A percentile compares a stretch with the other conserved stretches of the same genome.
Evolutionary conservation across 768 basidiomycete species (phyloP).

Genomic region (Aureoboletus auriporus): DNA sequence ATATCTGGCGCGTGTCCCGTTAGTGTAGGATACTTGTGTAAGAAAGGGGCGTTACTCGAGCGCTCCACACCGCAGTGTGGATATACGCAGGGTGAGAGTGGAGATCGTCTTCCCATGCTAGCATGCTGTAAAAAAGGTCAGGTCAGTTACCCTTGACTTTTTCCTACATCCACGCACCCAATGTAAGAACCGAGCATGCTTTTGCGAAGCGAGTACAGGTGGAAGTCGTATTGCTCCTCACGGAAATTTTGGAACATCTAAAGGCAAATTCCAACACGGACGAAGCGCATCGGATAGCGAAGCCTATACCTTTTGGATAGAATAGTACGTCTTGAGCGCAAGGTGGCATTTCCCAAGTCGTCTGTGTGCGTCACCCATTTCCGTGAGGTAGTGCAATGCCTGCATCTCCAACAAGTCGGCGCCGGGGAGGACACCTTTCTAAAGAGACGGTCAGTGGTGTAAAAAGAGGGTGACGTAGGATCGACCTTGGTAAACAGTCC

Average conservation of each 20-base stretch:
- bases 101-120: conserved; percentile 78
- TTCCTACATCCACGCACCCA: conserved; percentile 53
- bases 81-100: conserved; percentile 76
- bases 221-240: conserved; percentile 98
- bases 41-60: conserved; percentile 45
- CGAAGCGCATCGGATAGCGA: conserved; percentile 1
- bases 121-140: conserved; percentile 44
- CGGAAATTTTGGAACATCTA: conserved; percentile 84
- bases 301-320: conserved; percentile 61
- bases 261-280: conserved; percentile 4
- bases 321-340: conserved; percentile 82
- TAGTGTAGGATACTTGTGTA: conserved; percentile 7
- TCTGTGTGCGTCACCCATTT: conserved; percentile 73
- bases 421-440: conserved; percentile 86
- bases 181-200: conserved; percentile 84
- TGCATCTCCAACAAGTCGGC: conserved; percentile 95
- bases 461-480: background rate
- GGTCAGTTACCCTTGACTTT: conserved; percentile 3
- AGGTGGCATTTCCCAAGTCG: conserved; percentile 62
- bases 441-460: conserved; percentile 9
- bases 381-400: conserved; percentile 78
- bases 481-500: conserved; percentile 89
- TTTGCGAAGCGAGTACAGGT: conserved; percentile 88
- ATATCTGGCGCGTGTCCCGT: conserved; percentile 51
- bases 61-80: conserved; percentile 64